phyloP scores from a whole-genome alignment of 2,329 filamentous ascomycete genomes.

The Aspergillus candidus region DNA sequence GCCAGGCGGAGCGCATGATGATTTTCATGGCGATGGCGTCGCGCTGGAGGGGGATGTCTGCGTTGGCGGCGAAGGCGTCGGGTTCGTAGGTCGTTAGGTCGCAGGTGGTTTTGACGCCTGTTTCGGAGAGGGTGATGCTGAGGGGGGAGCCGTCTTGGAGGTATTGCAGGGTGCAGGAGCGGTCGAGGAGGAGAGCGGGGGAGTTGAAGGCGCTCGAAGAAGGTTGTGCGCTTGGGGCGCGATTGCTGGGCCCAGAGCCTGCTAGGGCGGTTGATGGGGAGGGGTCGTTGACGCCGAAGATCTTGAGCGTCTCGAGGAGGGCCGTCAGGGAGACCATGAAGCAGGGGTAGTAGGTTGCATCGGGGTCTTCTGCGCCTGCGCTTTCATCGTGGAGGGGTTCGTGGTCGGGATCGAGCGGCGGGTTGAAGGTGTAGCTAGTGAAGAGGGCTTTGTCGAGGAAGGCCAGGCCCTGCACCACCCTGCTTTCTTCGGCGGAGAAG shows the following conservation, averaged over 20 bases:
- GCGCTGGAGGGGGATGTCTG: constrained; percentile 74
- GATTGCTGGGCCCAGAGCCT: constrained; percentile 12
- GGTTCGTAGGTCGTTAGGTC: constrained; percentile 83
- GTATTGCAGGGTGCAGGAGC: constrained; percentile 81
- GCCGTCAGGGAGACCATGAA: constrained; percentile 86
- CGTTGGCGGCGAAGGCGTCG: constrained; percentile 47
- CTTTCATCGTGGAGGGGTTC: constrained; percentile 27
- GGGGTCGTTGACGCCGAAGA: constrained; percentile 73
- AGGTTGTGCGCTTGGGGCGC: constrained; percentile 27
- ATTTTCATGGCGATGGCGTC: constrained; percentile 80
- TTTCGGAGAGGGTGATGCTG: constrained; percentile 78
- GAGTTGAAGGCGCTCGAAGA: constrained; percentile 70
- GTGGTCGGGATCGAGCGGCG: constrained; percentile 26
- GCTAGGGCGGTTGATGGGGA: constrained; percentile 25
- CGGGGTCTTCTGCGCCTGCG: constrained; percentile 35
- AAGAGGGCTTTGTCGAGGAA: constrained; percentile 88
- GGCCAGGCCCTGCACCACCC: constrained; percentile 83
- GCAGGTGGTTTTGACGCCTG: constrained; percentile 81
- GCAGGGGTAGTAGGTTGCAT: constrained; percentile 48
- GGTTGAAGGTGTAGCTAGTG: constrained; percentile 69
- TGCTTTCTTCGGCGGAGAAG: constrained; percentile 80
- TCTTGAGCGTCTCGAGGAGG: constrained; percentile 88
- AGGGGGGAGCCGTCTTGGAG: constrained; percentile 67
- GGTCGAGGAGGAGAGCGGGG: constrained; percentile 73
- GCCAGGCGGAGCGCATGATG: constrained; percentile 67